Conservation (phyloP, 495 filamentous ascomycete species). For the Opeltia flavorubescens region DNA sequence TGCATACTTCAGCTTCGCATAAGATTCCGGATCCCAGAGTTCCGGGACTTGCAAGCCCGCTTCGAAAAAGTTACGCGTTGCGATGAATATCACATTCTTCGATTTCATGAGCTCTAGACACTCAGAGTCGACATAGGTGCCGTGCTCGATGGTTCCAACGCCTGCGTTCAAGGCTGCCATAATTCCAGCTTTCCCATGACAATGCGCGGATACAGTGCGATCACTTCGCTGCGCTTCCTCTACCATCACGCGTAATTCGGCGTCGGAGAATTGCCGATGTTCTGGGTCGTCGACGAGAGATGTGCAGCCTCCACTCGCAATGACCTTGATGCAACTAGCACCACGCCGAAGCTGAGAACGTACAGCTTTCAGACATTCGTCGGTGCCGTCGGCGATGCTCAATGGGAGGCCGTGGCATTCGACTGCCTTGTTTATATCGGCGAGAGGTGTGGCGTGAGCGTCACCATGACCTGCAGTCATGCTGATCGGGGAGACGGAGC, state of each 20-base stretch:
- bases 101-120: too few species aligned
- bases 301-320: constrained; percentile 32
- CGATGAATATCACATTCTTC: too few species aligned
- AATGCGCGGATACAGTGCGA: too few species aligned
- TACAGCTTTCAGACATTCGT: constrained; percentile 32
- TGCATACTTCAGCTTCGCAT: too few species aligned
- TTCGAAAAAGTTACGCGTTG: too few species aligned
- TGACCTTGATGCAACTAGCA: constrained; percentile 36
- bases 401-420: constrained; percentile 15
- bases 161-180: too few species aligned
- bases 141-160: too few species aligned
- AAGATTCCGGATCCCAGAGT: too few species aligned
- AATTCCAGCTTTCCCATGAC: too few species aligned
- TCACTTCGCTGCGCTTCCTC: too few species aligned
- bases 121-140: too few species aligned
- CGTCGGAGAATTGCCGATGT: constrained; percentile 33
- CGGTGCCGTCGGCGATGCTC: constrained; percentile 30
- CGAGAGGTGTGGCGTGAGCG: constrained; percentile 22
- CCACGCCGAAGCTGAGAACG: constrained; percentile 34
- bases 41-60: too few species aligned
- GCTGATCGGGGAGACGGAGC: constrained; percentile 24
- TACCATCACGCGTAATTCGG: constrained; percentile 34
- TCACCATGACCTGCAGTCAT: constrained; percentile 38
- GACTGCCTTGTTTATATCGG: constrained; percentile 20
- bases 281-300: constrained; percentile 31